Evolutionary conservation across 2,329 filamentous ascomycete genomes (phyloP), one percentile per base, ranked within the genome.

Genomic region (Stemphylium lycopersici): DNA sequence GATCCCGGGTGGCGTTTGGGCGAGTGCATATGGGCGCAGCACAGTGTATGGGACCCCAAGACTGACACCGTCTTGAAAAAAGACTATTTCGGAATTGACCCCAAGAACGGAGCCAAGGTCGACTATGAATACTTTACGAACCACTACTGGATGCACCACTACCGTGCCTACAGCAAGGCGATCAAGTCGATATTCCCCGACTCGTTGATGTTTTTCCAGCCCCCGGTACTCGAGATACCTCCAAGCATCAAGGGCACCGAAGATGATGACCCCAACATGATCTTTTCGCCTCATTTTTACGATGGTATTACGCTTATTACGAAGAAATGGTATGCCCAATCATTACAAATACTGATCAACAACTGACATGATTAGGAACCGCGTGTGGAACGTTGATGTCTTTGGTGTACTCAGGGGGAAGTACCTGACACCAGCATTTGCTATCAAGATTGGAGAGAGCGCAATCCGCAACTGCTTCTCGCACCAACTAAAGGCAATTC

Each of bases 231-330:
- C 63, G 95, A 99, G 77, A 85, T 99, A 11, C 95, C 95, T 0
- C 95, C 96, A 0, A 81, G 81, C 39, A 89, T 98, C 71, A 96
- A 95, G 74, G 93, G 87, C 11, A 96, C 93, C 0, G 79, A 83
- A 24, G 93, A 98, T 69, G 93, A 98, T 66, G 93, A 99, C 64
- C 87, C 87, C 3, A 90, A 88, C 58, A 89, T 98, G 84, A 90
- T 93, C 2, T 98, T 97, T 73, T 89, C 95, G 8, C 91, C 93
- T 1, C 95, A 99, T 76, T 99, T 91, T 72, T 99, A 99, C 74
- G 95, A 99, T 66, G 95, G 95, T 10, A 89, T 99, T 51, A 99
- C 95, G 0, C 81, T 99, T 3, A 90, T 99, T 84, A 98, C 91
- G 11, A 99, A 99, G 78, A 96, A 96, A 75, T 99, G 95, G 95